A percentile compares a stretch with the other conserved stretches of the same genome.
phyloP scores from a whole-genome alignment of 345 rosid genomes.

The Euclidium syriacum region DNA sequence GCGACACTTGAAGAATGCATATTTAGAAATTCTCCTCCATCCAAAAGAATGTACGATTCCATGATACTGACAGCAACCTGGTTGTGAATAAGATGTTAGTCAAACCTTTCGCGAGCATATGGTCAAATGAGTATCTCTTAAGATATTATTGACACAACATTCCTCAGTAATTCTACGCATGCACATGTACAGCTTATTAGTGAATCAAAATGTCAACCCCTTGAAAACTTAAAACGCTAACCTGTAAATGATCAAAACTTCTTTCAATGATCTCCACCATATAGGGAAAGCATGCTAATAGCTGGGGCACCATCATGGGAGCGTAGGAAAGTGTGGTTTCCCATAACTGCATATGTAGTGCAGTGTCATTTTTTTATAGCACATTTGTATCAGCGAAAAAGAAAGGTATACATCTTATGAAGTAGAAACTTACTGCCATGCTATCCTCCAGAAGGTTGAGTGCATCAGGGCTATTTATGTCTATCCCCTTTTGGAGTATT shows the following conservation, averaged over 20 bases:
- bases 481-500: slow-evolving; percentile 79
- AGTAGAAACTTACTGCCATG: slow-evolving; percentile 59
- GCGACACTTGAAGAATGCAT: slow-evolving; percentile 80
- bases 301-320: slow-evolving; percentile 85
- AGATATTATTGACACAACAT: neutral
- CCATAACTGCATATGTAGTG: slow-evolving; percentile 74
- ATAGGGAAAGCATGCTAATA: slow-evolving; percentile 69
- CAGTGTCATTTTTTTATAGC: slow-evolving; percentile 14
- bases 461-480: slow-evolving; percentile 81
- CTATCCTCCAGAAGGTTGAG: slow-evolving; percentile 94
- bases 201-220: slow-evolving; percentile 4
- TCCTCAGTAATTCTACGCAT: neutral
- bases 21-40: slow-evolving; percentile 72
- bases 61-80: slow-evolving; percentile 83
- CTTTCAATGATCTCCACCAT: slow-evolving; percentile 77
- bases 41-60: slow-evolving; percentile 75
- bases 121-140: neutral
- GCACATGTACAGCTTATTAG: neutral
- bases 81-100: slow-evolving; percentile 17
- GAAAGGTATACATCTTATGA: slow-evolving; percentile 4
- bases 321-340: slow-evolving; percentile 88
- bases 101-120: neutral
- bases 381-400: slow-evolving; percentile 11
- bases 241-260: slow-evolving; percentile 95
- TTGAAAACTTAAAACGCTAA: slow-evolving; percentile 22